Conservation (phyloP, 2,329 filamentous ascomycete species). For the Diaporthe ampelina region DNA sequence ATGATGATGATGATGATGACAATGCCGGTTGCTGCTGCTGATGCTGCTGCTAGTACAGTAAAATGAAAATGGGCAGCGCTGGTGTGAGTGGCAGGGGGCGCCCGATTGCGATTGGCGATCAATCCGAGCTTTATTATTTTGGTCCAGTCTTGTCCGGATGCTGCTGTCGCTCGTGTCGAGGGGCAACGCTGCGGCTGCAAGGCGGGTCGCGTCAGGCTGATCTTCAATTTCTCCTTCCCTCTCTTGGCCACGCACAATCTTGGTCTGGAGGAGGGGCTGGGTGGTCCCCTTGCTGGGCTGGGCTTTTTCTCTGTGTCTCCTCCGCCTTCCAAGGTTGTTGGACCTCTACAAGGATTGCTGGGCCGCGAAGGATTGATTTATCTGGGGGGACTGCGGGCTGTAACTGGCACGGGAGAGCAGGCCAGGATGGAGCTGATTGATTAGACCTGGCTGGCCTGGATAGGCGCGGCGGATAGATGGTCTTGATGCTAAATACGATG, state of each 20-base stretch:
- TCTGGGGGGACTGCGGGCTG: conserved; percentile 20
- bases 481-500: not conserved
- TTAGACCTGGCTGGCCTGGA: conserved; percentile 2
- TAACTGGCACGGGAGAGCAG: conserved; percentile 7
- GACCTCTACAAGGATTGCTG: conserved; percentile 1
- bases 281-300: conserved; percentile 9
- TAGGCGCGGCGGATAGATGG: not conserved
- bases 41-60: not conserved
- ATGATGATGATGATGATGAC: conserved; percentile 2
- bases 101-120: conserved; percentile 34
- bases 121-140: conserved; percentile 32
- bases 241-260: conserved; percentile 21
- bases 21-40: conserved; percentile 1
- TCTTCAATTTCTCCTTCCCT: not conserved
- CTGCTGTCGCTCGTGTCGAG: conserved; percentile 17
- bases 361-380: conserved; percentile 27
- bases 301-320: conserved; percentile 7
- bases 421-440: conserved; percentile 18
- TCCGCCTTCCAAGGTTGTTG: conserved; percentile 30
- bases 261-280: conserved; percentile 18
- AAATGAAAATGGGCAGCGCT: not conserved
- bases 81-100: conserved; percentile 21
- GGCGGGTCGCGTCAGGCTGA: conserved; percentile 34
- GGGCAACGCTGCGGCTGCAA: conserved; percentile 33
- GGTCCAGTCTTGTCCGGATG: not conserved